Evolutionary conservation across 768 basidiomycete species (phyloP), one percentile per base, ranked within the genome.

Genomic region (Mycena indigotica): DNA sequence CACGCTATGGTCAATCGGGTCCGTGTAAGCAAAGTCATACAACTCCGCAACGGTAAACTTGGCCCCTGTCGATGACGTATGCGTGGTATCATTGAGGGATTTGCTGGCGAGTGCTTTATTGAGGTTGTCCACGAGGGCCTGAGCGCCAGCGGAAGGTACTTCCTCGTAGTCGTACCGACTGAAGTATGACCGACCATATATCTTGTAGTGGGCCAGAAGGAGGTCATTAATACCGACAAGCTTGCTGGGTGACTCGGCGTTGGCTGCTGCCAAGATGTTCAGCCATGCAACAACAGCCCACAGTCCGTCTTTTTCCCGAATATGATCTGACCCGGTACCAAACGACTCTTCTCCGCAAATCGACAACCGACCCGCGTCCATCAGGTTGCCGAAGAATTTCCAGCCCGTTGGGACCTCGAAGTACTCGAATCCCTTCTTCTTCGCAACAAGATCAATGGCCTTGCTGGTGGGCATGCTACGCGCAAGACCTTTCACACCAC

Each of bases 371-470:
- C 95, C 96, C 19, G 97, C 97, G 71, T 99, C 97, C 97, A 99
- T 99, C 66, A 99, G 80, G 76, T 98, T 99, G 46, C 97, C 97
- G 70, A 99, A 99, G 84, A 99, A 99, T 75, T 99, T 99, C 95
- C 95, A 98, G 62, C 96, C 95, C 21, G 97, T 99, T 3, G 97
- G 97, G 19, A 98, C 96, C 71, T 98, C 97, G 66, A 96, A 97
- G 69, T 84, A 87, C 71, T 96, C 92, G 40, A 97, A 72, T 13
- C 91, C 90, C 78, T 95, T 97, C 70, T 88, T 91, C 81, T 95
- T 84, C 15, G 95, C 96, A 23, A 98, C 96, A 13, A 93, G 82
- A 74, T 98, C 97, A 69, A 99, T 94, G 38, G 97, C 96, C 63
- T 92, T 96, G 68, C 88, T 90, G 1, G 96, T 99, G 5, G 97